Percentiles rank a stretch among this genome's conserved stretches.
Evolutionary conservation across 306 rosid species (phyloP).

Genomic region (Boehmeria nivea): DNA sequence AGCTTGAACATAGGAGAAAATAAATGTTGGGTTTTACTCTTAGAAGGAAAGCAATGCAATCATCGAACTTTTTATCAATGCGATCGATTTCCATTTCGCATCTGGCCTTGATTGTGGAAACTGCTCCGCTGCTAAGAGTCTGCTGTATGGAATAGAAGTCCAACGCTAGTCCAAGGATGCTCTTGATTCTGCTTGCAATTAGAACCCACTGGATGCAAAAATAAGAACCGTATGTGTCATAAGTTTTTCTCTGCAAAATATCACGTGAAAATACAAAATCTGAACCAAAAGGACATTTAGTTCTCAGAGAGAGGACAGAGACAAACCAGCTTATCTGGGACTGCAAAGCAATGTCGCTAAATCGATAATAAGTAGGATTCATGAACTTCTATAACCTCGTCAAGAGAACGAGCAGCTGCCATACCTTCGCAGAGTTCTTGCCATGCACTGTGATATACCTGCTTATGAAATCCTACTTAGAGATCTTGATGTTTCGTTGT

Average conservation of each 20-base stretch:
- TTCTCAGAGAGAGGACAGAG: constrained; percentile 9
- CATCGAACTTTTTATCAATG: constrained; percentile 91
- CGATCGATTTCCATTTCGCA: constrained; percentile 95
- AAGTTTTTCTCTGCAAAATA: too few species aligned
- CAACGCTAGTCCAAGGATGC: constrained; percentile 80
- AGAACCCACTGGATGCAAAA: constrained; percentile 73
- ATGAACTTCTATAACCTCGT: constrained; percentile 92
- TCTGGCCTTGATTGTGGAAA: constrained; percentile 77
- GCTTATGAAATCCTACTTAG: constrained; percentile 35
- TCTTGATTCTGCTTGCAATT: constrained; percentile 90
- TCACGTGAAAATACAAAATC: too few species aligned
- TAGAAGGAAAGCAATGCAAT: constrained; percentile 89
- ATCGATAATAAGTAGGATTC: constrained; percentile 82
- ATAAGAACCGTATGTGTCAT: too few species aligned
- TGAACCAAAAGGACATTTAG: too few species aligned
- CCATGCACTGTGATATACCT: constrained; percentile 99
- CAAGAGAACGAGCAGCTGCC: constrained; percentile 75
- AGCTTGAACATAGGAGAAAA: neutral
- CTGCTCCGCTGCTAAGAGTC: constrained; percentile 81
- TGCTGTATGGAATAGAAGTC: constrained; percentile 84
- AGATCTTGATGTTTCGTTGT: constrained; percentile 21
- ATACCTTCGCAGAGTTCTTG: constrained; percentile 87
- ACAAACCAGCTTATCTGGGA: constrained; percentile 92
- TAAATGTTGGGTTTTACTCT: constrained; percentile 53
- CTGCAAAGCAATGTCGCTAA: constrained; percentile 94